Evolutionary conservation across 371 early-diverging fungal genomes (phyloP).

Genomic region (Rhizopus stolonifer): DNA sequence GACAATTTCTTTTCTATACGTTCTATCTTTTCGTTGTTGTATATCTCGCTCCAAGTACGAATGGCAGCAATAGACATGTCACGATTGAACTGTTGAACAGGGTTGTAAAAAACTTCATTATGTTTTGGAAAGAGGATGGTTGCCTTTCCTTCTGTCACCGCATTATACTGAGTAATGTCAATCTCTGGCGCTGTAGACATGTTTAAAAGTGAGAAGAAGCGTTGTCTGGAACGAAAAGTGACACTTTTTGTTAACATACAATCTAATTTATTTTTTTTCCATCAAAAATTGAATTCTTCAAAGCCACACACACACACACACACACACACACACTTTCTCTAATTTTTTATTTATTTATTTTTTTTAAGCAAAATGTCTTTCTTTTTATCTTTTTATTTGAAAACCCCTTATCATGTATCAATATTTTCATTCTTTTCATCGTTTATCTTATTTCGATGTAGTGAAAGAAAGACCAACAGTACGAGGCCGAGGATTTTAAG

Average conservation of each 20-base stretch:
- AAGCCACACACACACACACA: too few relatives aligned
- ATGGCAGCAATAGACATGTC: constrained; percentile 96
- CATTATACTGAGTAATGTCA: constrained; percentile 50
- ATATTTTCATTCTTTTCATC: too few relatives aligned
- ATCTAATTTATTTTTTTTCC: background rate
- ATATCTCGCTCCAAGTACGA: constrained; percentile 81
- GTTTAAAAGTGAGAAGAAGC: background rate
- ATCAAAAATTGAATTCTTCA: too few relatives aligned
- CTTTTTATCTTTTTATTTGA: too few relatives aligned
- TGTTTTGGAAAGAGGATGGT: constrained; percentile 87
- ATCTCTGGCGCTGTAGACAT: constrained; percentile 28
- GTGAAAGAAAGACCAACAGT: too few relatives aligned
- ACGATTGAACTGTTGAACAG: constrained; percentile 97
- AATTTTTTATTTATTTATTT: background rate
- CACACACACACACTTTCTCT: too few relatives aligned
- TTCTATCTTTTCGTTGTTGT: constrained; percentile 54
- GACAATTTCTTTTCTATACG: constrained; percentile 48
- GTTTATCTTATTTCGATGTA: too few relatives aligned
- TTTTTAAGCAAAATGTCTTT: too few relatives aligned
- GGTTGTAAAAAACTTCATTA: constrained; percentile 98
- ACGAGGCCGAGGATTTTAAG: too few relatives aligned
- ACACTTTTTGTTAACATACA: background rate
- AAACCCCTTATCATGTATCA: too few relatives aligned
- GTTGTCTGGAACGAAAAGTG: constrained; percentile 1
- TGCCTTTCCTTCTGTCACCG: constrained; percentile 81